phyloP scores from a whole-genome alignment of 495 filamentous ascomycete genomes.

The Aspergillus funiculosus region DNA sequence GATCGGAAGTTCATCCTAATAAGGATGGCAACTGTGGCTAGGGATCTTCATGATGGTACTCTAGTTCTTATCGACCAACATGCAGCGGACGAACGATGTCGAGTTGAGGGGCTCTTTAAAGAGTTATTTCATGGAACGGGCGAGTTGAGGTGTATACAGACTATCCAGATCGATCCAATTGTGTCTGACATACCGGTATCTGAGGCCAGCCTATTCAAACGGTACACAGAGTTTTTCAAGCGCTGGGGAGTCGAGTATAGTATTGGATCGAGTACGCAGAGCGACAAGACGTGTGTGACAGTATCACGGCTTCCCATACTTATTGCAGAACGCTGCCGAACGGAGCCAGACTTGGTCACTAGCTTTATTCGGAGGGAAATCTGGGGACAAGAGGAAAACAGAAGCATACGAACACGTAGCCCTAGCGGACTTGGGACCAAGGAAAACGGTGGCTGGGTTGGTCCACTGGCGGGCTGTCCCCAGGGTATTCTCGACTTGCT shows the following conservation, averaged over 20 bases:
- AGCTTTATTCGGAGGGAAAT: conserved; percentile 69
- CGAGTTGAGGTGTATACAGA: conserved; percentile 19
- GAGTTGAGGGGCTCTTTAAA: conserved; percentile 63
- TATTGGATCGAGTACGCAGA: conserved; percentile 9
- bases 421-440: neutral
- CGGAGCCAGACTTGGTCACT: conserved; percentile 61
- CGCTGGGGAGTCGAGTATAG: conserved; percentile 69
- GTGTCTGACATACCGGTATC: conserved; percentile 53
- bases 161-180: conserved; percentile 46
- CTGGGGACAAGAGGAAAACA: conserved; percentile 50
- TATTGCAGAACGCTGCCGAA: conserved; percentile 69
- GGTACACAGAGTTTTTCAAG: conserved; percentile 51
- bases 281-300: conserved; percentile 28
- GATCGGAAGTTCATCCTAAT: conserved; percentile 85
- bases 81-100: conserved; percentile 84
- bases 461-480: conserved; percentile 60
- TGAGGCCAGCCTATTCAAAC: conserved; percentile 53
- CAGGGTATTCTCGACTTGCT: conserved; percentile 77
- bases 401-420: conserved; percentile 5
- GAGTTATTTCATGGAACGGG: conserved; percentile 31
- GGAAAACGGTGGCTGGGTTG: conserved; percentile 45
- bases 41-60: conserved; percentile 14
- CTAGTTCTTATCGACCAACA: conserved; percentile 89
- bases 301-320: conserved; percentile 58
- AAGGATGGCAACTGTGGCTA: conserved; percentile 36